Base-by-base conservation (phyloP, 139 green algal genomes). In the Micractinium sp. region DNA sequence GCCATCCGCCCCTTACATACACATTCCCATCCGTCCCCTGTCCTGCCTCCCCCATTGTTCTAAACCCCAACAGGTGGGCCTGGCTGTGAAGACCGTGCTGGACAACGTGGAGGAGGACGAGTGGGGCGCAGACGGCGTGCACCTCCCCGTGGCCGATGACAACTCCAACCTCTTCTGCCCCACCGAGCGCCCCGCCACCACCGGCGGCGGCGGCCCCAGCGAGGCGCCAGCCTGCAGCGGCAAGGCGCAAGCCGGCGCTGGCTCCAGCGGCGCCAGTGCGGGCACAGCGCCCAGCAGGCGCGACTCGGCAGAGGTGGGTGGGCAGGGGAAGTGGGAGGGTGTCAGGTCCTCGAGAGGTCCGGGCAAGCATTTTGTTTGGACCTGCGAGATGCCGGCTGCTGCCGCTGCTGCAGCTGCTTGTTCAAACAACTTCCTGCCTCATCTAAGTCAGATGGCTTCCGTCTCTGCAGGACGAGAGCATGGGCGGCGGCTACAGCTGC, bases 61-160 rank as follows among this genome's bases (percentile, higher is more conserved):
- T 19, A 16, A 25, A 13, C 35, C 14, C 25, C 20, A n/a, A n/a
- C 82, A 87, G 83, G 36, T 79, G 27, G 83, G 83, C 15, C 39
- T 87, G 83, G 83, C 67, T 4, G 83, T 81, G 15, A 87, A 87
- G 29, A 41, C 83, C 0, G 38, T 87, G 67, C 83, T 87, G 83
- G 83, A 81, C 83, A 87, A 74, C 31, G 41, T 87, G 67, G 83
- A 66, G 29, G 78, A 84, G 20, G 74, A 35, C 73, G 73, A 38
- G 16, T 53, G 33, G 74, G 74, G 9, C 0, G 74, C 15, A 2
- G n/a, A 53, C 33, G 33, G 74, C 33, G 74, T 71, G 63, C 63
- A 71, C 63, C 63, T 71, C 20, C 63, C 63, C 20, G 63, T 71
- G 63, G 33, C 36, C 15, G 74, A 80, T 12, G 33, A 80, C 74